Evolutionary conservation across 2,329 filamentous ascomycete species (phyloP), one percentile per base, ranked within the genome.

Genomic region (Clonostachys byssicola): DNA sequence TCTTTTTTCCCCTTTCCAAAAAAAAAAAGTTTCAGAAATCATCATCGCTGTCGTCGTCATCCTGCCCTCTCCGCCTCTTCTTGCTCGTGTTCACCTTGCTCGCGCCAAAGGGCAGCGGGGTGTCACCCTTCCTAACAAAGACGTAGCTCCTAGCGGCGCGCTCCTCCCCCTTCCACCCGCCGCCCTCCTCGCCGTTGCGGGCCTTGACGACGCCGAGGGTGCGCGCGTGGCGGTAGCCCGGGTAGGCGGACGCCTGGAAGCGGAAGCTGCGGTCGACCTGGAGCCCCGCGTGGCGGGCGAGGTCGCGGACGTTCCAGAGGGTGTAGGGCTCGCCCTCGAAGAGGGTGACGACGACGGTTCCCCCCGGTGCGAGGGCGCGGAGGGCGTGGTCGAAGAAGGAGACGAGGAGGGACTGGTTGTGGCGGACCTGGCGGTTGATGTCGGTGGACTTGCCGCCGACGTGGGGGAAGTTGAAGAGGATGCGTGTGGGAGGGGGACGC

Each of bases 401-500:
- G 13, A 88, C 84, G 35, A 90, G 75, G 44, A 90, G 74, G 59
- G 87, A 83, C 67, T 96, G 92, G 70, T 99, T 97, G 64, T 89
- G 83, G 48, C 94, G 84, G 13, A 96, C 91, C 69, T 99, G 94
- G 35, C 94, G 79, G 71, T 96, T 96, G 47, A 96, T 87, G 70
- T 97, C 92, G 56, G 87, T 97, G 54, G 83, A 88, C 59, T 95
- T 85, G 42, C 94, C 94, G 53, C 94, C 94, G 5, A 95, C 88
- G 71, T 99, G 94, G 35, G 94, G 94, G 67, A 99, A 99, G 74
- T 96, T 96, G 81, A 97, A 99, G 54, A 92, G 76, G 52, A 97
- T 85, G 48, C 83, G 79, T 64, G 95, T 85, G 75, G 87, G 92
- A 51, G 60, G 55, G 30, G 66, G 64, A 39, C 60, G 62, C 51